Conservation (phyloP, 805 yeast genomes). For the Yarrowia sp. region DNA sequence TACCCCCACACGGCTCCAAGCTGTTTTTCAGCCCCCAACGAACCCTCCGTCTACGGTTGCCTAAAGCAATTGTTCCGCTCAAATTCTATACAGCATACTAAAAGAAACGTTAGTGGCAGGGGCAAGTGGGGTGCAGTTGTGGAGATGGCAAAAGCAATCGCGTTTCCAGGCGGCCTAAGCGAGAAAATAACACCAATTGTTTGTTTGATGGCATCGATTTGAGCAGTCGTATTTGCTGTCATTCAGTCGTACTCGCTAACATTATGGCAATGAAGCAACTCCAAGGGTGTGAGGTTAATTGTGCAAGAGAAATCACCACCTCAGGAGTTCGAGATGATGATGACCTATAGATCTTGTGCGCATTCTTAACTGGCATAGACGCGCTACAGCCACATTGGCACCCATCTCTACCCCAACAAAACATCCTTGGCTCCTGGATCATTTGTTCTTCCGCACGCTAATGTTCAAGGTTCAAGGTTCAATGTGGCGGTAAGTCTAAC, state of each 20-base stretch:
- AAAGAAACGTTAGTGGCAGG: slow-evolving; percentile 7
- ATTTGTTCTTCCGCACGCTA: not conserved
- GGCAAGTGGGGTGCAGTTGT: not conserved
- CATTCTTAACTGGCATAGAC: not conserved
- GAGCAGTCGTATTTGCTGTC: too few relatives aligned
- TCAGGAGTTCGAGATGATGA: too few relatives aligned
- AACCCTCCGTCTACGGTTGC: slow-evolving; percentile 7
- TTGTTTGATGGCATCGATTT: too few relatives aligned
- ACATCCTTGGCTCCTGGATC: not conserved
- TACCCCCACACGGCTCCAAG: slow-evolving; percentile 15
- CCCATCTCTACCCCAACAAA: not conserved
- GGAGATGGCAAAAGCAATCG: not conserved
- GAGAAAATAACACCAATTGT: too few relatives aligned
- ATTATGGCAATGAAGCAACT: too few relatives aligned
- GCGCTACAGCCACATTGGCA: not conserved
- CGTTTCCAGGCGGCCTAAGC: too few relatives aligned
- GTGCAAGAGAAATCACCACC: too few relatives aligned
- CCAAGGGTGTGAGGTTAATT: too few relatives aligned
- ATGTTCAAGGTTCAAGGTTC: not conserved
- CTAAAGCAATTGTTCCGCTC: slow-evolving; percentile 3
- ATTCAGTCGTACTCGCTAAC: too few relatives aligned
- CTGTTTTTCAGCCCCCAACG: not conserved
- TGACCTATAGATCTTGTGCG: too few relatives aligned
- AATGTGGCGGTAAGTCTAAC: slow-evolving; percentile 6
- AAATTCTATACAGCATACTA: slow-evolving; percentile 4